These are phyloP conservation scores for Nadsonia commutata DNA, from an alignment of 1,139 yeast species.

Conservation along the genomic window DNA sequence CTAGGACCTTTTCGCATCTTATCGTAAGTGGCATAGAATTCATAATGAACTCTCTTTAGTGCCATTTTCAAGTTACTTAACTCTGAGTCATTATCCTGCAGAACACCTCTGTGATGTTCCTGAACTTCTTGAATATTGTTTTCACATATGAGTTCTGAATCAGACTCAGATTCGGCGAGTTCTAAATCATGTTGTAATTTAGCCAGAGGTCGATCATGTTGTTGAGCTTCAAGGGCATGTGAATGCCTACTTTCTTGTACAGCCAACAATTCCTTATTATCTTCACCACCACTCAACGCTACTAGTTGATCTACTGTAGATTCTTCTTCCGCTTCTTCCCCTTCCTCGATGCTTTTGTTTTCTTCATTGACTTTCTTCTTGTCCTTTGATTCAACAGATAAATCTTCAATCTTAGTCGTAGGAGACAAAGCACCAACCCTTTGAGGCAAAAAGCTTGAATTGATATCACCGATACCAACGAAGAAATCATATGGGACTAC, in stretches of 20 bases:
- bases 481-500: slow-evolving; percentile 94
- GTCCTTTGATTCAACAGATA: slow-evolving; percentile 8
- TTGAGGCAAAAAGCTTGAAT: slow-evolving; percentile 80
- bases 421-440: slow-evolving; percentile 36
- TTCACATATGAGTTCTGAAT: slow-evolving; percentile 1
- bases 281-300: slow-evolving; percentile 15
- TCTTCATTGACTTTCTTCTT: slow-evolving; percentile 3
- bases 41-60: slow-evolving; percentile 45
- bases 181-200: slow-evolving; percentile 66
- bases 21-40: slow-evolving; percentile 41
- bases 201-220: slow-evolving; percentile 66
- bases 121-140: slow-evolving; percentile 14
- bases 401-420: slow-evolving; percentile 12
- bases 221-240: slow-evolving; percentile 50
- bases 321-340: slow-evolving; percentile 8
- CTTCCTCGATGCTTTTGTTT: slow-evolving; percentile 10
- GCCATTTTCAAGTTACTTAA: slow-evolving; percentile 49
- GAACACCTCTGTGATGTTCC: slow-evolving; percentile 26
- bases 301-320: slow-evolving; percentile 15
- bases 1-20: slow-evolving; percentile 6
- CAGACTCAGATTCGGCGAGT: slow-evolving; percentile 22
- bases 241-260: slow-evolving; percentile 37
- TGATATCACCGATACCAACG: slow-evolving; percentile 95
- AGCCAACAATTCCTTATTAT: slow-evolving; percentile 15
- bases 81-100: slow-evolving; percentile 74